Evolutionary conservation across 2,329 filamentous ascomycete species (phyloP), one percentile per base, ranked within the genome.

Genomic region (Aspergillus glaucus): DNA sequence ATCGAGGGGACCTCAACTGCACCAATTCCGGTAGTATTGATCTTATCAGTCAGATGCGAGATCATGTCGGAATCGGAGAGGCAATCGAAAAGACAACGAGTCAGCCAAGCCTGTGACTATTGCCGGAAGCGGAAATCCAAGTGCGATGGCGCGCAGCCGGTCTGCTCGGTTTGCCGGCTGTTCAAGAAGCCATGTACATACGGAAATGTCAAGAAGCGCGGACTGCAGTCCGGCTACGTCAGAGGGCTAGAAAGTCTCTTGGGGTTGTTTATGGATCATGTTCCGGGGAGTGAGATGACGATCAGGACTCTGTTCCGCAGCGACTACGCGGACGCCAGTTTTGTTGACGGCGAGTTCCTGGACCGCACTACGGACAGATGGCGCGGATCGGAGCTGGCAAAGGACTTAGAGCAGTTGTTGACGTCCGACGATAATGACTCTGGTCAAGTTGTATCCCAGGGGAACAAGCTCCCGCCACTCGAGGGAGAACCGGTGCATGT

Each of bases 141-240:
- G 59, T 88, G 85, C 64, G 84, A 88, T 60, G 85, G 85, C 14
- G 72, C 72, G n/a, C 79, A 81, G 53, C 84, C 84, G 4, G 70
- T 70, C 15, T 88, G 85, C 65, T 78, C 78, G 39, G 81, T 82
- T 6, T 88, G 85, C 66, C 43, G 42, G n/a, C 37, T 45, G 22
- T 49, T 50, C 3, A 48, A 49, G 19, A 51, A 53, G 17, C 37
- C 46, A 4, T 60, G 57, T 36, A 57, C 53, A 6, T 60, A 60
- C 43, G 28, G 55, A 17, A 53, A 47, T 14, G 50, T 49, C 2
- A 50, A 46, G 15, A 45, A 87, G 62, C 76, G 86, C 51, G 86
- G 86, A 2, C 80, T 89, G 14, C 84, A 85, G 56, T 84, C 85
- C n/a, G 86, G 86, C 15, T 87, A 88, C 60, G 83, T 88, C 36